These are phyloP conservation scores for Periglandula ipomoeae DNA, from an alignment of 2,329 filamentous ascomycete species.

Conservation along the genomic window DNA sequence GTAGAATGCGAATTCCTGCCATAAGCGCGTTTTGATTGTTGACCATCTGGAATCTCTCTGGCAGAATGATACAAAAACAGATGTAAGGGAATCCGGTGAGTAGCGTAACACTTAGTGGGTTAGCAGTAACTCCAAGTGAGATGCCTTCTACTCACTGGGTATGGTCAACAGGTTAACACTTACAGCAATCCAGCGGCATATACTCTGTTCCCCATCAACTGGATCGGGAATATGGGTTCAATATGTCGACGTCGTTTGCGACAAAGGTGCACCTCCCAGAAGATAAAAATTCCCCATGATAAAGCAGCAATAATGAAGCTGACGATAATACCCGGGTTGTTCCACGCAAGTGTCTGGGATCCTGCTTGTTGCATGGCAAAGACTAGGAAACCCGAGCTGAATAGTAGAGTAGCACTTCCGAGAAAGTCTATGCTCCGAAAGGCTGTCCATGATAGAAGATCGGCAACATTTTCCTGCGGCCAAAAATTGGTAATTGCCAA, in stretches of 20 bases:
- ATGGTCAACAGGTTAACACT: conserved; percentile 13
- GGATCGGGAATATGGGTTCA: conserved; percentile 46
- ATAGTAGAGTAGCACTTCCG: conserved; percentile 40
- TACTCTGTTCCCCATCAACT: conserved; percentile 36
- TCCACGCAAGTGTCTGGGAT: conserved; percentile 41
- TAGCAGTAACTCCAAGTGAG: neutral
- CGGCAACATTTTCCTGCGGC: conserved; percentile 27
- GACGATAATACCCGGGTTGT: conserved; percentile 38
- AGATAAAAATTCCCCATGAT: conserved; percentile 38
- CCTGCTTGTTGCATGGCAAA: conserved; percentile 49
- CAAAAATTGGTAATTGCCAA: conserved; percentile 37
- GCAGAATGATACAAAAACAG: conserved; percentile 47
- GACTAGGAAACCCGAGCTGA: conserved; percentile 43
- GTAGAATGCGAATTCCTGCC: conserved; percentile 48
- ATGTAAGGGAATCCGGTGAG: conserved; percentile 50
- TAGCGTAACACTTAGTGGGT: conserved; percentile 38
- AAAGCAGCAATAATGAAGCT: conserved; percentile 38
- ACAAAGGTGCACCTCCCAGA: conserved; percentile 41
- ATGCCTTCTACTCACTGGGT: neutral
- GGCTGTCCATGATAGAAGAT: conserved; percentile 30
- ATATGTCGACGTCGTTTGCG: conserved; percentile 27
- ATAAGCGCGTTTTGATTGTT: conserved; percentile 42
- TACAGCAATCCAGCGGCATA: conserved; percentile 43
- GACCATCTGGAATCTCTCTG: conserved; percentile 52
- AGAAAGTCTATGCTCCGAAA: conserved; percentile 42